These are phyloP conservation scores for Amphichorda felina DNA, from an alignment of 2,329 filamentous ascomycete genomes.

Conservation along the genomic window DNA sequence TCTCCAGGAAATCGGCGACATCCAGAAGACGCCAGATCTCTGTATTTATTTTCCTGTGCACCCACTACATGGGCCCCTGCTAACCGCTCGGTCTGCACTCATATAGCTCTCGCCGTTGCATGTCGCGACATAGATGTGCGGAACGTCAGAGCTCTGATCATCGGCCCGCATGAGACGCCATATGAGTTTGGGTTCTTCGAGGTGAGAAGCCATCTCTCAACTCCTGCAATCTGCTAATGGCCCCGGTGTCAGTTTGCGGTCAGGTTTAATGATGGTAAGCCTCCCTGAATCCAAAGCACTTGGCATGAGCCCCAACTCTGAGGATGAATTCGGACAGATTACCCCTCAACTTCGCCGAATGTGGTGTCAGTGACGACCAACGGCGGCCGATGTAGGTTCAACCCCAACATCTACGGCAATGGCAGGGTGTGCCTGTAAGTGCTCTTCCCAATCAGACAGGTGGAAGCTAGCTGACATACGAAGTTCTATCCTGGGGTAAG, in stretches of 20 bases:
- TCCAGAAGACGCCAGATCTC: slow-evolving; percentile 73
- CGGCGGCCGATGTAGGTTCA: slow-evolving; percentile 77
- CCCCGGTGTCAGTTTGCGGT: slow-evolving; percentile 72
- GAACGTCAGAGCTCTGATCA: slow-evolving; percentile 74
- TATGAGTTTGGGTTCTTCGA: slow-evolving; percentile 98
- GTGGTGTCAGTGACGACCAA: slow-evolving; percentile 75
- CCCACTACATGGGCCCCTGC: not conserved
- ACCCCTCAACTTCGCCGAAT: slow-evolving; percentile 56
- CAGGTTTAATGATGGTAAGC: slow-evolving; percentile 60
- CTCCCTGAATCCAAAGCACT: not conserved
- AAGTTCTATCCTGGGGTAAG: slow-evolving; percentile 76
- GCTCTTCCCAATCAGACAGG: slow-evolving; percentile 2
- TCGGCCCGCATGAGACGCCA: slow-evolving; percentile 86
- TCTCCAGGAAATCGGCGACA: slow-evolving; percentile 66
- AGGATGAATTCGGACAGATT: slow-evolving; percentile 44
- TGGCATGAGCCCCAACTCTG: not conserved
- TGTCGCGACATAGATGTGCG: slow-evolving; percentile 83
- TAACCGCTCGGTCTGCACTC: not conserved
- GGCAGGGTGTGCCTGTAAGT: slow-evolving; percentile 86
- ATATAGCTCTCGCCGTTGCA: slow-evolving; percentile 73
- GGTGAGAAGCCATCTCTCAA: slow-evolving; percentile 33
- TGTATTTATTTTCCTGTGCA: slow-evolving; percentile 40
- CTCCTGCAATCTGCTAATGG: too few relatives aligned
- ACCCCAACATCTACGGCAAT: slow-evolving; percentile 87
- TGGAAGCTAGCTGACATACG: not conserved